These are phyloP conservation scores for Sclerotinia minor DNA, from an alignment of 2,329 filamentous ascomycete genomes.

Conservation along the genomic window DNA sequence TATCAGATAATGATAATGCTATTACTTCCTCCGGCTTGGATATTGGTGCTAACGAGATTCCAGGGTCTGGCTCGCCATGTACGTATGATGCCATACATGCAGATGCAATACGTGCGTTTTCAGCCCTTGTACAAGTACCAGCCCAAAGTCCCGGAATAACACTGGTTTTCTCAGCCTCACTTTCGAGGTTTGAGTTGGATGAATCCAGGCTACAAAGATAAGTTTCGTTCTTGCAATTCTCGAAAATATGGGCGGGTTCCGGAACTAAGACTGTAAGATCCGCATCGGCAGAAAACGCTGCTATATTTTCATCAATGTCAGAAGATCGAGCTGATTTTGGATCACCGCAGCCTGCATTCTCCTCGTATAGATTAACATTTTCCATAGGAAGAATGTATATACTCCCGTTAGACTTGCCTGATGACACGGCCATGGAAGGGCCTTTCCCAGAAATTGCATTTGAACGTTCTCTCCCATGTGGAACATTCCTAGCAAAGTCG, in stretches of 20 bases:
- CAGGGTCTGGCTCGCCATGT: not conserved
- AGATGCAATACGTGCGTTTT: not conserved
- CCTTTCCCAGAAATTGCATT: conserved; percentile 12
- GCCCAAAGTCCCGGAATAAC: not conserved
- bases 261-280: not conserved
- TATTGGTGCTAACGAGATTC: not conserved
- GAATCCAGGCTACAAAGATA: not conserved
- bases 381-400: conserved; percentile 8
- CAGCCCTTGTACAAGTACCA: not conserved
- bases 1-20: not conserved
- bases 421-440: not conserved
- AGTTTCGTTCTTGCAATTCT: not conserved
- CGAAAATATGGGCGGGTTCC: not conserved
- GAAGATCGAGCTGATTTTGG: not conserved
- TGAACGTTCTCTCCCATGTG: conserved; percentile 1
- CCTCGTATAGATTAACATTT: conserved; percentile 2
- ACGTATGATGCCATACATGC: not conserved
- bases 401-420: not conserved
- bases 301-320: not conserved
- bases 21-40: not conserved
- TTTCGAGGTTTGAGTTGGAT: not conserved
- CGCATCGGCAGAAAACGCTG: not conserved
- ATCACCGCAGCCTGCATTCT: conserved; percentile 9
- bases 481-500: not conserved
- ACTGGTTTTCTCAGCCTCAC: not conserved